Conservation (phyloP, 108 stramenopile genomes). For the Stephanodiscus triporus region DNA sequence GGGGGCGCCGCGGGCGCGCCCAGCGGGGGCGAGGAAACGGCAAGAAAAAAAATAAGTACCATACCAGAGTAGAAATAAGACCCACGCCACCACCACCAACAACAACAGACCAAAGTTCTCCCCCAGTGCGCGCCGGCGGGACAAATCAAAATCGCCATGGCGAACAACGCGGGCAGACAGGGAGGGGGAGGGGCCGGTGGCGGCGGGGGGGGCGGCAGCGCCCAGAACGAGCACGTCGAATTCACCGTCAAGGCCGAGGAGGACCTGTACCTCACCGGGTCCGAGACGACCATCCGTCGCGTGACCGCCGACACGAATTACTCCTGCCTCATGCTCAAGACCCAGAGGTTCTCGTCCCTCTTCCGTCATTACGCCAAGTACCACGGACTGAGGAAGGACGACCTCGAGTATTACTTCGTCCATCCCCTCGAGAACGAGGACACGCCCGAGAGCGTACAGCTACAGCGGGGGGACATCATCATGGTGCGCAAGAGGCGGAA, state of each 20-base stretch:
- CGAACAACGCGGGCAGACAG: slow-evolving; percentile 72
- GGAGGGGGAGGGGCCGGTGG: slow-evolving; percentile 54
- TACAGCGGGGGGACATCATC: slow-evolving; percentile 92
- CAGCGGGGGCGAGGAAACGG: no score
- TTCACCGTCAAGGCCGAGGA: slow-evolving; percentile 93
- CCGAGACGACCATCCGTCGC: slow-evolving; percentile 89
- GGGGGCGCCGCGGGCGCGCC: no score
- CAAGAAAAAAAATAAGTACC: no score
- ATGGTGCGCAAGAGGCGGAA: slow-evolving; percentile 87
- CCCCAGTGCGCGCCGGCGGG: no score
- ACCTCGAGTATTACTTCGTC: slow-evolving; percentile 95
- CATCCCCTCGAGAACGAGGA: slow-evolving; percentile 93
- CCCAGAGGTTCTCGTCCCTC: slow-evolving; percentile 93
- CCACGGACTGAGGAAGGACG: slow-evolving; percentile 96
- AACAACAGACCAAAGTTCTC: no score
- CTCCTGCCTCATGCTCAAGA: slow-evolving; percentile 97
- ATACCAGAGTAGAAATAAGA: no score
- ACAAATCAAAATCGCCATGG: slow-evolving; percentile 60
- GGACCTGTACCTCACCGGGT: slow-evolving; percentile 88
- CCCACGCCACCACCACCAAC: no score
- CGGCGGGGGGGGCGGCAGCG: slow-evolving; percentile 48
- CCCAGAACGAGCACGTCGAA: slow-evolving; percentile 90
- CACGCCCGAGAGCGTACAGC: slow-evolving; percentile 89
- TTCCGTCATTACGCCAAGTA: slow-evolving; percentile 99
- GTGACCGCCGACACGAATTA: slow-evolving; percentile 93